Evolutionary conservation across 116 monocot species (phyloP), one percentile per base, ranked within the genome.

Genomic region (Zostera marina): DNA sequence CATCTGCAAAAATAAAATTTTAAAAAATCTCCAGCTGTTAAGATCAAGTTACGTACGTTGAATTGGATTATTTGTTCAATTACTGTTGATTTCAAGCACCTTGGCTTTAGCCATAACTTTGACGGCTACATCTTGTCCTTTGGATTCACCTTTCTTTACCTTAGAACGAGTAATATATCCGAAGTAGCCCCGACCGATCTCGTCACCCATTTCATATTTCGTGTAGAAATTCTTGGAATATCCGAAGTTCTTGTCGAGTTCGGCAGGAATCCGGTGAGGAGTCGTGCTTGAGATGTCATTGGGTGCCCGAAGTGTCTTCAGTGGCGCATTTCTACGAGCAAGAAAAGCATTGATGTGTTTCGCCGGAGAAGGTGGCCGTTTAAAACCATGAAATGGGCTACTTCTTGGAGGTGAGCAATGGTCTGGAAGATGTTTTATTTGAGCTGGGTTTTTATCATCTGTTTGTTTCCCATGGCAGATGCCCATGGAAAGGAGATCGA

Each of bases 261-360:
- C 71, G 42, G 74, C 26, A 42, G 82, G 81, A 17, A 54, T 76
- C 47, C 68, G 81, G 9, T 69, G 56, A 0, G 77, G 77, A 61
- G 88, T 85, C 2, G 89, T 77, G 24, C 82, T 85, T 0, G 88
- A 69, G 9, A 72, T 80, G 42, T 58, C 82, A 17, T 72, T 84
- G 12, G 79, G 84, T 73, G n/a, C n/a, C n/a, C n/a, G n/a, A n/a
- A n/a, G n/a, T n/a, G 2, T 32, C 32, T 88, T 88, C 56, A 72
- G 69, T 2, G 82, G 72, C 9, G 85, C 89, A 22, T 80, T 80
- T 13, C 89, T 48, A 25, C 85, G 72, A 0, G 72, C 73, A 10
- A 96, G 80, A 40, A 82, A 60, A 0, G 96, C 96, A 70, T 73
- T 82, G 8, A 96, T 96, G 76, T 96, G 96, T 80, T 89, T 96